phyloP scores from a whole-genome alignment of 169 alveolate species.

The Plasmodium cynomolgi region DNA sequence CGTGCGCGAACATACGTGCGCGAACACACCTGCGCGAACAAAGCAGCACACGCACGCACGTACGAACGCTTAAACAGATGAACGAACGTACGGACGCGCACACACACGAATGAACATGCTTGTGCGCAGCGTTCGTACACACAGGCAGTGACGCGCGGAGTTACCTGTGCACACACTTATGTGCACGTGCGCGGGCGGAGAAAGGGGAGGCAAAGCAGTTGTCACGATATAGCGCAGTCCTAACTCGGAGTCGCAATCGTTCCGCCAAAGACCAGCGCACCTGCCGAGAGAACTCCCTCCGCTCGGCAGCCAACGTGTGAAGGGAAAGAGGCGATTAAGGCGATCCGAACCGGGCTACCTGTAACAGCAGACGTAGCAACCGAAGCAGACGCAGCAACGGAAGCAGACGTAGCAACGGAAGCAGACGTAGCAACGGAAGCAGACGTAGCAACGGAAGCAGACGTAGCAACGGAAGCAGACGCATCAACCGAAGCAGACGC shows the following conservation, averaged over 20 bases:
- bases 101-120: not conserved
- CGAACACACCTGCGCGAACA: not conserved
- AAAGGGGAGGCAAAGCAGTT: not conserved
- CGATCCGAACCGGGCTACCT: not conserved
- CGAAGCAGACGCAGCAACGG: too few species aligned
- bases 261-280: not conserved
- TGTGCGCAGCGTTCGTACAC: not conserved
- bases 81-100: not conserved
- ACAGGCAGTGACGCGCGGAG: not conserved
- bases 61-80: not conserved
- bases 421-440: not conserved
- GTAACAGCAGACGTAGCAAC: not conserved
- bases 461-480: not conserved
- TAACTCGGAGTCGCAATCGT: not conserved
- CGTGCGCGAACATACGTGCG: not conserved
- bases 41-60: not conserved
- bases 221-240: not conserved
- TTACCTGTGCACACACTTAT: not conserved
- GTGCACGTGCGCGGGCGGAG: not conserved
- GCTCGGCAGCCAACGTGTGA: not conserved
- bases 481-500: too few species aligned
- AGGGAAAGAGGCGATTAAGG: not conserved
- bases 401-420: not conserved
- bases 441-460: too few species aligned
- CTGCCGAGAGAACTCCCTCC: not conserved